Evolutionary conservation across 768 basidiomycete genomes (phyloP).

Genomic region (Sarcomyxa edulis): DNA sequence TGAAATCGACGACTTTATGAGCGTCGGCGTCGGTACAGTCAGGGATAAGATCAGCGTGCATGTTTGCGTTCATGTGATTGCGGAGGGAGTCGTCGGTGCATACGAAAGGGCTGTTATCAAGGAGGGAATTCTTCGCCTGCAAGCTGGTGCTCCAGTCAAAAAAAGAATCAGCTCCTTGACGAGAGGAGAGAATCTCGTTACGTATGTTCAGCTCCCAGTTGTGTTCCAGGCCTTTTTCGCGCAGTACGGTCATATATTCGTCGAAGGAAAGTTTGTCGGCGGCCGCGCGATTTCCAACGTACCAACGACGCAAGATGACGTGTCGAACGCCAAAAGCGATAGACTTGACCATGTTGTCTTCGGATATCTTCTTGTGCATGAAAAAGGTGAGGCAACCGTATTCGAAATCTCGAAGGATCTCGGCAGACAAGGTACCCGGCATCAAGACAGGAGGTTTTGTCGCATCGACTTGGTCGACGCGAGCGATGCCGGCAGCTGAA

Average conservation of each 20-base stretch:
- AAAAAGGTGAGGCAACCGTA: constrained; percentile 3
- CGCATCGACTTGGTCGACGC: too few species aligned
- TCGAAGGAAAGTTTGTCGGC: constrained; percentile 8
- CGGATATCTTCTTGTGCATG: not conserved
- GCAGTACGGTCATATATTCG: constrained; percentile 10
- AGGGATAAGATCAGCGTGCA: constrained; percentile 8
- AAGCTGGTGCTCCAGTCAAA: constrained; percentile 11
- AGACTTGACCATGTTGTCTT: not conserved
- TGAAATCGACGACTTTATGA: not conserved
- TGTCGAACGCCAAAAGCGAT: too few species aligned
- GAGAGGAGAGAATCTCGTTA: not conserved
- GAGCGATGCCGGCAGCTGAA: too few species aligned
- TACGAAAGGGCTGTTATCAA: constrained; percentile 7
- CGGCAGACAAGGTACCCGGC: constrained; percentile 7
- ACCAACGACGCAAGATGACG: too few species aligned
- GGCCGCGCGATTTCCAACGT: constrained; percentile 4
- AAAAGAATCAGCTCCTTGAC: constrained; percentile 6
- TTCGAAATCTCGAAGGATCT: constrained; percentile 3
- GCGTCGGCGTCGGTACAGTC: constrained; percentile 6
- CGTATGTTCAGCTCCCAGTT: constrained; percentile 13
- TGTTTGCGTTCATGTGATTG: constrained; percentile 13
- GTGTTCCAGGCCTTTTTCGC: constrained; percentile 6
- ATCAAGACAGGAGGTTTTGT: not conserved
- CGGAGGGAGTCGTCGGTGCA: constrained; percentile 6
- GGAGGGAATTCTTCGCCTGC: constrained; percentile 11